These are phyloP conservation scores for Blastomyces parvus DNA, from an alignment of 2,329 filamentous ascomycete genomes.

Conservation along the genomic window DNA sequence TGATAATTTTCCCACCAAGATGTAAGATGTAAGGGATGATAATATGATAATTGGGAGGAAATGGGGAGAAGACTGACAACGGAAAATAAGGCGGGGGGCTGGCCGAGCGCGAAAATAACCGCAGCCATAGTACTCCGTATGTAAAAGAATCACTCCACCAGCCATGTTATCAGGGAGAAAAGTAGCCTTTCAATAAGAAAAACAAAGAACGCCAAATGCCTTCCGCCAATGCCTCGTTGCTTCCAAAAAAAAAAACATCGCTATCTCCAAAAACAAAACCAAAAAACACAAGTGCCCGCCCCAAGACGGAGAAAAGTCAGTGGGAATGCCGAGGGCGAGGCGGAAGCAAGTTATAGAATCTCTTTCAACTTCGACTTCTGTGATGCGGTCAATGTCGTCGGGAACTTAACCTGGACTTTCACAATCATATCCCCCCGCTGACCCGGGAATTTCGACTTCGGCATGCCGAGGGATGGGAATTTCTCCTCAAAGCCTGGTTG, in stretches of 20 bases:
- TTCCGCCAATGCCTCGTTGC: not conserved
- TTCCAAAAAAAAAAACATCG: not conserved
- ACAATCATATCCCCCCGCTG: conserved; percentile 82
- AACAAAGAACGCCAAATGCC: conserved; percentile 3
- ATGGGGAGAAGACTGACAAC: not conserved
- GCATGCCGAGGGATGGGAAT: conserved; percentile 87
- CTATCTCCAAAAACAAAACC: not conserved
- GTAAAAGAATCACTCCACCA: not conserved
- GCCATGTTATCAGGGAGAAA: not conserved
- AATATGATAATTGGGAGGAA: conserved; percentile 2
- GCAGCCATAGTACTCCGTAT: not conserved
- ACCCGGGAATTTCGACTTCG: conserved; percentile 77
- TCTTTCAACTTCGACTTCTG: conserved; percentile 77
- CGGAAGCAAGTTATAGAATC: conserved; percentile 48
- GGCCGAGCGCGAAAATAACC: conserved; percentile 1
- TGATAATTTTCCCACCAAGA: not conserved
- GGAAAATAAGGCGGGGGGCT: not conserved
- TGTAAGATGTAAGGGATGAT: not conserved
- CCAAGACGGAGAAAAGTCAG: too few species aligned
- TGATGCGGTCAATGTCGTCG: conserved; percentile 59
- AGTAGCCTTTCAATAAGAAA: not conserved
- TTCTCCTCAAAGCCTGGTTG: conserved; percentile 70
- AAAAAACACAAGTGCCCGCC: not conserved
- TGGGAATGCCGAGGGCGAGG: not conserved
- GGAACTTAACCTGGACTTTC: conserved; percentile 88